Percentiles rank a stretch among this genome's conserved stretches.
Evolutionary conservation across 2,329 filamentous ascomycete genomes (phyloP).

Genomic region (Aspergillus sp.): DNA sequence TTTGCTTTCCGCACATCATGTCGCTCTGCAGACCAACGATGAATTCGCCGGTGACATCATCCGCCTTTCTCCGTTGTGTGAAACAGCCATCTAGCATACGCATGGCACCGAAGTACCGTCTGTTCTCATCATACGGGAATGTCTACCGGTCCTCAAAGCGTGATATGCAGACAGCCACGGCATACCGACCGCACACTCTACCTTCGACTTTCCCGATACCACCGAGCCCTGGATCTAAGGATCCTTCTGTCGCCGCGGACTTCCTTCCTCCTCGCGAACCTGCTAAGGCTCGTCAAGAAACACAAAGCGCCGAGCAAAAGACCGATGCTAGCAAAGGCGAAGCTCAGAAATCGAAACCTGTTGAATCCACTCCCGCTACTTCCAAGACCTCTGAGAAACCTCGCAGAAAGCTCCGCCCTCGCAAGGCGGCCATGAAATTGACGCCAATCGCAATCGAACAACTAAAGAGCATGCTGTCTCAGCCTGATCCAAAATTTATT

Average conservation of each 20-base stretch:
- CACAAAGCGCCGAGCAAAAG: constrained; percentile 30
- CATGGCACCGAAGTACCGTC: constrained; percentile 43
- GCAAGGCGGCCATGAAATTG: constrained; percentile 89
- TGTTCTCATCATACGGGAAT: constrained; percentile 49
- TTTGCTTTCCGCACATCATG: constrained; percentile 29
- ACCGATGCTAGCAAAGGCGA: constrained; percentile 60
- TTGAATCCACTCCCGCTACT: constrained; percentile 33
- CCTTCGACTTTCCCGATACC: constrained; percentile 56
- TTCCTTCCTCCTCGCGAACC: constrained; percentile 50
- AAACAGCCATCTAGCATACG: constrained; percentile 38
- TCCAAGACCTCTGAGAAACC: constrained; percentile 52
- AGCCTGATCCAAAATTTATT: constrained; percentile 89
- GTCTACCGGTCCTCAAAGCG: constrained; percentile 54
- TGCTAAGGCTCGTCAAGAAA: constrained; percentile 40
- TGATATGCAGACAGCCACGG: constrained; percentile 65
- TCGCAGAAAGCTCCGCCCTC: constrained; percentile 69
- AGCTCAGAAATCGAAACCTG: constrained; percentile 64
- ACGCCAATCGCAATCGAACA: constrained; percentile 78
- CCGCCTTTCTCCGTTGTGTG: constrained; percentile 40
- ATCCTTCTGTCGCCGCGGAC: constrained; percentile 60
- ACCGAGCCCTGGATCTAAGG: constrained; percentile 57
- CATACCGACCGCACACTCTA: constrained; percentile 62
- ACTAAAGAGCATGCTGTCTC: constrained; percentile 71
- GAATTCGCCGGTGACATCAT: constrained; percentile 49
- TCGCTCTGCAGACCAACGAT: constrained; percentile 37